Evolutionary conservation across 2,329 filamentous ascomycete genomes (phyloP).

Genomic region (Aureobasidium sp.): DNA sequence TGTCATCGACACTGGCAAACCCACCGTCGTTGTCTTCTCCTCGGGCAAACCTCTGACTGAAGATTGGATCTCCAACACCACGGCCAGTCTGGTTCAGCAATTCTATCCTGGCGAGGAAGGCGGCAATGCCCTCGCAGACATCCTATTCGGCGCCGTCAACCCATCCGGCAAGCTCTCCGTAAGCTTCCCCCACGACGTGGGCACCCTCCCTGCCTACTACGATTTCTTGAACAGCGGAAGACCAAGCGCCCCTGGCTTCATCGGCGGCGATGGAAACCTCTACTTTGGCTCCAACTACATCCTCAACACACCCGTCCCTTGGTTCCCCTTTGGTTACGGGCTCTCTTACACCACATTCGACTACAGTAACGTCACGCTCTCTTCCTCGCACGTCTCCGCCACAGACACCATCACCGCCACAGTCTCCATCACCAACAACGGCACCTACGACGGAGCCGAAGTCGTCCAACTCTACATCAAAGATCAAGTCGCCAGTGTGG

Average conservation of each 20-base stretch:
- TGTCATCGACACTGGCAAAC: constrained; percentile 60
- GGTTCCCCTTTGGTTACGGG: constrained; percentile 62
- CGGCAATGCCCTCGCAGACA: constrained; percentile 58
- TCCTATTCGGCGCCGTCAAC: constrained; percentile 59
- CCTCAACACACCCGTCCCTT: constrained; percentile 50
- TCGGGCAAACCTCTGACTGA: constrained; percentile 68
- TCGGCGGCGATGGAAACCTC: constrained; percentile 53
- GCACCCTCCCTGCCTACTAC: constrained; percentile 63
- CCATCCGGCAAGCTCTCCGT: constrained; percentile 61
- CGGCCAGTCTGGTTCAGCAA: constrained; percentile 62
- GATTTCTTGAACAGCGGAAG: constrained; percentile 65
- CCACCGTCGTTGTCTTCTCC: constrained; percentile 61
- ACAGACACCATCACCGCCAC: constrained; percentile 52
- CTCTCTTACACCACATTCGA: constrained; percentile 58
- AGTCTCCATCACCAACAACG: constrained; percentile 56
- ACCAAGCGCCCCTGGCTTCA: constrained; percentile 46
- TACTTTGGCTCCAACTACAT: constrained; percentile 61
- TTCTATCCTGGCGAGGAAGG: constrained; percentile 68
- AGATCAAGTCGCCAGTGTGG: constrained; percentile 55
- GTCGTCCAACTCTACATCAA: constrained; percentile 63
- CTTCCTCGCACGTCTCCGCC: constrained; percentile 40
- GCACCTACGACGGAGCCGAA: constrained; percentile 53
- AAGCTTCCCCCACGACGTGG: constrained; percentile 60
- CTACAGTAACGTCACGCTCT: constrained; percentile 50
- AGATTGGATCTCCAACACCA: constrained; percentile 61